Base-by-base conservation (phyloP, 73 alveolate genomes). In the Uronychia binucleata region DNA sequence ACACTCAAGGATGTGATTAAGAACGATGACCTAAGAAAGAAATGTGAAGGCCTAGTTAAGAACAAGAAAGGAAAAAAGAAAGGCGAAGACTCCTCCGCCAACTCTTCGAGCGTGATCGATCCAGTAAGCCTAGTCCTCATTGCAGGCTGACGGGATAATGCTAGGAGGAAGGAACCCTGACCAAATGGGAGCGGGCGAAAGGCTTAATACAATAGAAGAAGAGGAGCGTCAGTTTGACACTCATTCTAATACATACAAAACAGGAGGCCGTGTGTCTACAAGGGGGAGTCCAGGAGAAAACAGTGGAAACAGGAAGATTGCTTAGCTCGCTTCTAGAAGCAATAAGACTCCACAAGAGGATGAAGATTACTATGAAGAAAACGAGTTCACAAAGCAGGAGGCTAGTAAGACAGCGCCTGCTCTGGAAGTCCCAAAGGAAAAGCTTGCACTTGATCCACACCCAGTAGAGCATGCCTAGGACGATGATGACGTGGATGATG, bases 151-250 rank as follows among this genome's bases (percentile, higher is more conserved):
- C 19, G 67, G 67, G 67, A 46, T 46, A 11, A 11, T 46, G 19
- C 5, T 46, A 19, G 67, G 67, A 46, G 67, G 67, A 19, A 46
- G 67, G 19, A 46, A 46, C 67, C n/a, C 67, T 46, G 67, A 46
- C 5, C 19, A 46, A 46, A 46, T 46, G 67, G 86, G 86, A 5
- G 84, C 76, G 26, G 86, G 86, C 0, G 86, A 79, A 57, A 26
- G 86, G 30, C 79, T 79, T 0, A 79, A 79, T 57, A 79, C 86
- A n/a, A 79, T 79, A 14, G 86, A 79, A 27, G 86, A 79, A 33
- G 86, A 79, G 57, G 86, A 79, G 58, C 34, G 46, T 25, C 86
- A 79, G 27, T 79, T 46, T 35, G 86, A 79, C 27, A 79, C 86
- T n/a, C 30, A 28, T 26, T 31, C 77, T 13, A 79, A 79, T 28